phyloP scores from a whole-genome alignment of 176 grass and related monocot species.

The Pontederia paniculata region DNA sequence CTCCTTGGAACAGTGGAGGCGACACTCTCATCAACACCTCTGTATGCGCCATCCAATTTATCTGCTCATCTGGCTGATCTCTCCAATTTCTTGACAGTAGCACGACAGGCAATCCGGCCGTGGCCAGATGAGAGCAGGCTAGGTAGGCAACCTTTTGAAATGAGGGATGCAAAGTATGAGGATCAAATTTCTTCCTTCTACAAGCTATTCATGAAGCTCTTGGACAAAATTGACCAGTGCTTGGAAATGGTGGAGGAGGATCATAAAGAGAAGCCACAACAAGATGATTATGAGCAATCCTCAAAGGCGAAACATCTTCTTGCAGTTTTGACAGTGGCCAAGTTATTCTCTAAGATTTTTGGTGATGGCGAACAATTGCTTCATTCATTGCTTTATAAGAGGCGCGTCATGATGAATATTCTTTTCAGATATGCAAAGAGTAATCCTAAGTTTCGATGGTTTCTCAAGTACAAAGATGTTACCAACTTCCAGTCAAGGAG shows the following conservation, averaged over 20 bases:
- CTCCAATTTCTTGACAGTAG: slow-evolving; percentile 55
- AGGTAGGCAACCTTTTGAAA: slow-evolving; percentile 24
- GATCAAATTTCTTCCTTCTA: not conserved
- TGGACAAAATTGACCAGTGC: slow-evolving; percentile 53
- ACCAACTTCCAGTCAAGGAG: slow-evolving; percentile 66
- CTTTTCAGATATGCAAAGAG: slow-evolving; percentile 57
- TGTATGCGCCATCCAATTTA: slow-evolving; percentile 27
- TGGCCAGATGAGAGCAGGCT: slow-evolving; percentile 35
- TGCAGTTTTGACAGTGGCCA: slow-evolving; percentile 43
- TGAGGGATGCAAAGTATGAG: slow-evolving; percentile 1
- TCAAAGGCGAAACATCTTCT: slow-evolving; percentile 39
- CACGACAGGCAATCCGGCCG: slow-evolving; percentile 29
- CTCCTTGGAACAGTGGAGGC: slow-evolving; percentile 31
- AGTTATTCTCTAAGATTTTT: slow-evolving; percentile 61
- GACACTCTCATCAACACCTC: slow-evolving; percentile 35
- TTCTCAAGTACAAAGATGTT: slow-evolving; percentile 75
- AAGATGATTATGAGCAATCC: slow-evolving; percentile 31
- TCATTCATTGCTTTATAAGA: slow-evolving; percentile 40
- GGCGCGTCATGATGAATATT: slow-evolving; percentile 41
- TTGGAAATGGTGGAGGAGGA: slow-evolving; percentile 58
- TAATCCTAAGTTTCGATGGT: slow-evolving; percentile 56
- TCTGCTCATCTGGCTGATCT: slow-evolving; percentile 43
- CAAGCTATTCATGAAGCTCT: slow-evolving; percentile 19
- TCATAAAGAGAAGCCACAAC: slow-evolving; percentile 29
- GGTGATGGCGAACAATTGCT: slow-evolving; percentile 61